Conservation (phyloP, 2,329 filamentous ascomycete species). For the Fusarium nisikadoi region DNA sequence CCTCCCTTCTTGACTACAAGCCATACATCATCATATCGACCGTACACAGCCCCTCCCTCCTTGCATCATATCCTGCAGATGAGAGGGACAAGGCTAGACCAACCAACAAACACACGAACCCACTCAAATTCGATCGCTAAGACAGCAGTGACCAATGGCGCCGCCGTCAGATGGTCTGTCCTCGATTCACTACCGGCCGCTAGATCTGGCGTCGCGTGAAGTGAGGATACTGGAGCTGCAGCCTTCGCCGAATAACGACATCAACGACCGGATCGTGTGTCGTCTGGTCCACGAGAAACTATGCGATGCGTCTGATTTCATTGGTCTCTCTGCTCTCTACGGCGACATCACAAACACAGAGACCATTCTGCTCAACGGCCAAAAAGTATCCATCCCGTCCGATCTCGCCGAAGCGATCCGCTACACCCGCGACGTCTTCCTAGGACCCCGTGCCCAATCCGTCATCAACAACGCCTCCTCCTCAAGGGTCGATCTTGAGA, state of each 20-base stretch:
- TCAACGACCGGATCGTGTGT: conserved; percentile 35
- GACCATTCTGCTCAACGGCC: conserved; percentile 29
- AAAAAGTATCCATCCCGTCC: conserved; percentile 24
- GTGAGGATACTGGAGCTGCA: conserved; percentile 39
- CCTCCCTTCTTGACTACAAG: neutral
- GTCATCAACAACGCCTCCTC: conserved; percentile 8
- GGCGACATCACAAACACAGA: conserved; percentile 36
- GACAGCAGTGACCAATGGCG: conserved; percentile 20
- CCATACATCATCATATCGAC: neutral
- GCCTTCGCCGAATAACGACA: conserved; percentile 29
- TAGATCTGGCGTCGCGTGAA: conserved; percentile 25
- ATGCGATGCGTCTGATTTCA: conserved; percentile 33
- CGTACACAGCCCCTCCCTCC: neutral
- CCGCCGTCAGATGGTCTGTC: conserved; percentile 33
- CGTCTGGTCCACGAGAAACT: conserved; percentile 35
- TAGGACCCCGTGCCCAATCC: conserved; percentile 18
- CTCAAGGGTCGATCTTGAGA: conserved; percentile 25
- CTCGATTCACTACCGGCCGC: conserved; percentile 36
- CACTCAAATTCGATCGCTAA: neutral
- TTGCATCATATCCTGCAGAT: conserved; percentile 22
- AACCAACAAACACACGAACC: neutral
- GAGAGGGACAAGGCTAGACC: neutral
- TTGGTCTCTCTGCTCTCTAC: conserved; percentile 38
- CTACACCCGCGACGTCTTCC: conserved; percentile 38
- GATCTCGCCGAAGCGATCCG: conserved; percentile 35